Conservation (phyloP, 306 rosid genomes). For the Arachis hypogaea region DNA sequence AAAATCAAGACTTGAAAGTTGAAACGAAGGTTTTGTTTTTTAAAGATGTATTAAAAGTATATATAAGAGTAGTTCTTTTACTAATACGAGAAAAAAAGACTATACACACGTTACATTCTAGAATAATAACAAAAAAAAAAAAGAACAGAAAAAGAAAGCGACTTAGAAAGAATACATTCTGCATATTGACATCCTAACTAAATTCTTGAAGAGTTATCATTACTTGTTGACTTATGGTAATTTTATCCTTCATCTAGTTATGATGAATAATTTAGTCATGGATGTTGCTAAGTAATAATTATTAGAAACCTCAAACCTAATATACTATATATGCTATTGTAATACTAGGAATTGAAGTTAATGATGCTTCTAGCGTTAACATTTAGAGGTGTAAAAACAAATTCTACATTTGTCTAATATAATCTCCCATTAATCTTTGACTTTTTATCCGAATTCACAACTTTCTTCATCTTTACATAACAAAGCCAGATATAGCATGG, state of each 20-base stretch:
- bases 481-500: conserved; percentile 37
- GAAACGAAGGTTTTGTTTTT: no score
- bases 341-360: conserved; percentile 22
- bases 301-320: neutral
- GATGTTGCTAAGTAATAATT: neutral
- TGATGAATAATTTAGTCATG: conserved; percentile 4
- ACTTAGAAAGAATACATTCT: neutral
- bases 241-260: conserved; percentile 1
- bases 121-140: conserved; percentile 18
- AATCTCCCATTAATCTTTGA: conserved; percentile 18
- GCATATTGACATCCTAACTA: neutral
- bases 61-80: no score
- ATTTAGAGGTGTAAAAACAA: conserved; percentile 33
- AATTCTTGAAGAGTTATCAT: neutral
- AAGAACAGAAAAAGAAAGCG: neutral
- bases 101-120: no score
- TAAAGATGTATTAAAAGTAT: no score
- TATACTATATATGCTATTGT: conserved; percentile 11
- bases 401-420: conserved; percentile 20
- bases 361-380: neutral
- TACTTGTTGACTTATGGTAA: neutral
- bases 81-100: no score
- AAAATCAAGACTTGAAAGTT: no score
- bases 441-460: conserved; percentile 32
- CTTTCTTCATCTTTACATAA: conserved; percentile 35